Evolutionary conservation across 768 basidiomycete species (phyloP), one percentile per base, ranked within the genome.

Genomic region (Xanthoconium stramineum): DNA sequence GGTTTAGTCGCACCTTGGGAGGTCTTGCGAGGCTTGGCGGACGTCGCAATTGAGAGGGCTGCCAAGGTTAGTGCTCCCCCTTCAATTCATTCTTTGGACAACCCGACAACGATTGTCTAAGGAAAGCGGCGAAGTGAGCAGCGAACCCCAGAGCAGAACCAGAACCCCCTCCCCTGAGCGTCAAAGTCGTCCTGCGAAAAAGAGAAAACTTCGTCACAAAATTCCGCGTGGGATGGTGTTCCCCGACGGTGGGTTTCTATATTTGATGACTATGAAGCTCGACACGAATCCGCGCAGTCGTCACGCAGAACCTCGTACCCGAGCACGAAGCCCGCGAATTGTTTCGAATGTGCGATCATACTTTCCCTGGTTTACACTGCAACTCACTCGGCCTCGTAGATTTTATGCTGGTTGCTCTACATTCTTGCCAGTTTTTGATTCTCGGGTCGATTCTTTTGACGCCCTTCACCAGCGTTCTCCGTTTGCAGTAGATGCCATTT

Each of bases 321-420:
- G 92, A 94, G 67, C 77, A 79, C 28, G 93, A 97, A 67, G 95
- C 92, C 3, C 84, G 85, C 55, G 89, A 93, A 54, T 72, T 97
- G 50, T 94, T 96, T 73, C 80, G 83, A 66, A 88, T 95, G 92
- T 94, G 60, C 56, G 11, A 24, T 28, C 38, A 4, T 48, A 13
- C 35, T 36, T 47, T 48, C 46, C 20, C 43, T 35, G 20, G 30
- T 33, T 35, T 62, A 56, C 42, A 57, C 60, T 42, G 58, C 47
- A 43, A 57, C 58, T 63, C 24, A 61, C 32, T 3, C 10, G 1
- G 43, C 49, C 57, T 48, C 13, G 28, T 59, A 96, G 94, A 69
- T 96, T 91, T 71, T 97, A 90, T 70, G 82, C 85, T 45, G 94
- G 94, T n/a, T 96, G 94, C 67, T 93, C 91, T 24, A 91, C 89